Percentiles rank a stretch among this genome's conserved stretches.
phyloP scores from a whole-genome alignment of 129 eudicot genomes.

The Sambucus nigra region DNA sequence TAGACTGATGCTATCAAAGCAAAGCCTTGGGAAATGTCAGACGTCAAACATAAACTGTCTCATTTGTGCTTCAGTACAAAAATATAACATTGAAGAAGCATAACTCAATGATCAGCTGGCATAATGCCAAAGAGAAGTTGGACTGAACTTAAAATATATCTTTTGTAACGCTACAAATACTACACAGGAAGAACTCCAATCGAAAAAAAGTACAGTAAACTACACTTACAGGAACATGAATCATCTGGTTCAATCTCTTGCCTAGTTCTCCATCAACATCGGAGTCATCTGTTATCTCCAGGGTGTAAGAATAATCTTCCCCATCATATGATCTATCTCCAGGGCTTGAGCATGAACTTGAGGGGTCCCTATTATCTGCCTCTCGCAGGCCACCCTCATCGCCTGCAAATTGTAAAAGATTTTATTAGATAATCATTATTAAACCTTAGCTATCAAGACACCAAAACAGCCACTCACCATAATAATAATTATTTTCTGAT shows the following conservation, averaged over 20 bases:
- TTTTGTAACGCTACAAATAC: too few species aligned
- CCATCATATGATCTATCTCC: conserved; percentile 60
- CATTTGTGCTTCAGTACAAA: background rate
- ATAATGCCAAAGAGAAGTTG: too few species aligned
- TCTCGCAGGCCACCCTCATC: conserved; percentile 37
- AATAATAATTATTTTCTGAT: conserved; percentile 37
- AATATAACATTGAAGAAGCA: background rate
- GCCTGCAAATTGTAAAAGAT: conserved; percentile 26
- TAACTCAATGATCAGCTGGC: background rate
- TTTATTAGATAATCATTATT: conserved; percentile 1
- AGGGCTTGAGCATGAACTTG: conserved; percentile 81
- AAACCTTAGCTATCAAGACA: background rate
- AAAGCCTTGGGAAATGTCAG: too few species aligned
- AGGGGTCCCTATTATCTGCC: conserved; percentile 43
- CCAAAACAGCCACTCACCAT: conserved; percentile 26
- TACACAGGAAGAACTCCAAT: too few species aligned
- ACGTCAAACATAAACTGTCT: background rate
- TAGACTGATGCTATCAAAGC: too few species aligned
- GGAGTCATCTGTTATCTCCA: conserved; percentile 73
- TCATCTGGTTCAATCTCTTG: conserved; percentile 66
- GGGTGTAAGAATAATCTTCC: conserved; percentile 43
- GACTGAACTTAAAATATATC: too few species aligned
- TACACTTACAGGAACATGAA: conserved; percentile 77
- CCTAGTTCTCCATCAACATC: conserved; percentile 94
- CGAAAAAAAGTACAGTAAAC: background rate